Base-by-base conservation (phyloP, 345 rosid genomes). In the Hevea brasiliensis region DNA sequence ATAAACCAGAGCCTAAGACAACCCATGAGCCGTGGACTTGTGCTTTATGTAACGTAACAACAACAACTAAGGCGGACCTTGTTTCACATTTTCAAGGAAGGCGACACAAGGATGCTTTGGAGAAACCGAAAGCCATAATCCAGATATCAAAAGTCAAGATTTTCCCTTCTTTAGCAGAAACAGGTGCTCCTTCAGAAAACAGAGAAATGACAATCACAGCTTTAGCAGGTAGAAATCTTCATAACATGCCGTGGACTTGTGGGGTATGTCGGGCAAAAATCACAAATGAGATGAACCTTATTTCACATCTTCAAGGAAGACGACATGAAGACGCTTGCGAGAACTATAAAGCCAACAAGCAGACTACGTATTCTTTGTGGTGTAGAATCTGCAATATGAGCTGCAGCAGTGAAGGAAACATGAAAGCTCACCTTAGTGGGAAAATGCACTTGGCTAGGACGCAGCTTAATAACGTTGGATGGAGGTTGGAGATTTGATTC, bases 1-100 rank as follows among this genome's bases (percentile, higher is more conserved):
- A 32, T 32, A 32, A 2, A 32, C 37, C 37, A 32, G 3, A 32
- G 2, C 3, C 37, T 32, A 32, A 32, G 37, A 32, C 3, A 2
- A 32, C 2, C 37, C 37, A 75, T 54, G 75, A 75, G 68, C 72
- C 61, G 45, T 80, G 82, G 84, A 75, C 76, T 17, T 80, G 82
- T 56, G 68, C 70, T 37, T 0, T 73, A 71, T 77, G 84, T 66
- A 78, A 61, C 18, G 54, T 80, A 17, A 75, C 67, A 64, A 32
- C 58, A 10, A 13, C 15, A 20, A 41, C 76, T 26, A 77, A 65
- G 74, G 23, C 3, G 21, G 20, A 8, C 24, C 53, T 72, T 72
- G 65, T 59, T 17, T 65, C 17, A 42, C 84, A 83, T 63, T 29
- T 80, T 48, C 35, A 3, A 73, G 84, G 81, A 61, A 74, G 32